Evolutionary conservation across 1,284 basidiomycete species (phyloP).

Genomic region (Melampsora americana): DNA sequence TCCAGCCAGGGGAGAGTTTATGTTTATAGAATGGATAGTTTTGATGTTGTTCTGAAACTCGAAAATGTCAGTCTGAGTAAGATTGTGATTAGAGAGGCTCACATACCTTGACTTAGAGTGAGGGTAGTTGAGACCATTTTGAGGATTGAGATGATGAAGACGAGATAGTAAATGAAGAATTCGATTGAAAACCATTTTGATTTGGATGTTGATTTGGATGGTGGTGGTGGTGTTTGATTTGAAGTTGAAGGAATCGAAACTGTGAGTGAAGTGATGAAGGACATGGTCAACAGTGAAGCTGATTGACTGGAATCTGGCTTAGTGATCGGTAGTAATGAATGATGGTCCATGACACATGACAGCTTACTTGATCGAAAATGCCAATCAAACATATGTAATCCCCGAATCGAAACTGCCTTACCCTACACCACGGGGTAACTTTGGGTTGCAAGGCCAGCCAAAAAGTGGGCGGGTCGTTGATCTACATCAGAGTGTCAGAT

Average conservation of each 20-base stretch:
- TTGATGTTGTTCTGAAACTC: slow-evolving; percentile 59
- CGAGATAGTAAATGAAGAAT: slow-evolving; percentile 19
- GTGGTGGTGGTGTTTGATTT: neutral
- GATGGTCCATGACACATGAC: no score
- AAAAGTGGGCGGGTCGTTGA: no score
- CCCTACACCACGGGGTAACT: no score
- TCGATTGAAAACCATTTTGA: slow-evolving; percentile 25
- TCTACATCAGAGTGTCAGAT: no score
- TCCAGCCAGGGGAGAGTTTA: slow-evolving; percentile 63
- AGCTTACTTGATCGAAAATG: no score
- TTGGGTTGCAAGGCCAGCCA: no score
- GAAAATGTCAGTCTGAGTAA: neutral
- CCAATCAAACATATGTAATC: no score
- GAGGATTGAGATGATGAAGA: slow-evolving; percentile 8
- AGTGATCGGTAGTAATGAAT: neutral
- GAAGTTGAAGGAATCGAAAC: slow-evolving; percentile 1
- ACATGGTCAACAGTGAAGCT: neutral
- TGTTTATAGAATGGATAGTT: slow-evolving; percentile 68
- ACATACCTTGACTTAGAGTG: slow-evolving; percentile 6
- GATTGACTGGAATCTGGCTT: neutral
- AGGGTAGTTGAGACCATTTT: slow-evolving; percentile 14
- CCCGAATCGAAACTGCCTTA: no score
- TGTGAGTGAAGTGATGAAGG: slow-evolving; percentile 4
- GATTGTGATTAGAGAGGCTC: neutral
- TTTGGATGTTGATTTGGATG: neutral